These are phyloP conservation scores for Ophiorrhiza pumila DNA, from an alignment of 257 asterid species.

Conservation along the genomic window DNA sequence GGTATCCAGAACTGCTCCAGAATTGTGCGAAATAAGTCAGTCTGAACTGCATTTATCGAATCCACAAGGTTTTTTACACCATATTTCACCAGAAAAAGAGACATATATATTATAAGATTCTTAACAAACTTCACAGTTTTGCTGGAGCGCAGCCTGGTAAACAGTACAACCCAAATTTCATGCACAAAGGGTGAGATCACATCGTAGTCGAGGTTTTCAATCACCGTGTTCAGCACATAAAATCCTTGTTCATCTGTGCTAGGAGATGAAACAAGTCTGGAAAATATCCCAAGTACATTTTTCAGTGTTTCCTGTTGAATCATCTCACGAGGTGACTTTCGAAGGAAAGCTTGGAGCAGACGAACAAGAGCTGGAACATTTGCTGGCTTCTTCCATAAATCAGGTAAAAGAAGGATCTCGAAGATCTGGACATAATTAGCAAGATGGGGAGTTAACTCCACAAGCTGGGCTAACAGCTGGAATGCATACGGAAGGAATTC, in stretches of 20 bases:
- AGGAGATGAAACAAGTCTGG: constrained; percentile 55
- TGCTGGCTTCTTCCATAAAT: constrained; percentile 81
- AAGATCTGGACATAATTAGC: constrained; percentile 72
- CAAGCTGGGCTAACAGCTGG: constrained; percentile 92
- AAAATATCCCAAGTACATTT: constrained; percentile 73
- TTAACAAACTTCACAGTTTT: constrained; percentile 61
- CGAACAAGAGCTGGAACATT: constrained; percentile 90
- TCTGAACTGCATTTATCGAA: constrained; percentile 76
- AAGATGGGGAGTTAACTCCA: constrained; percentile 74
- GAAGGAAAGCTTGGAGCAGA: constrained; percentile 90
- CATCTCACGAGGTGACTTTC: constrained; percentile 78
- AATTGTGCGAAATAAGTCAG: constrained; percentile 51
- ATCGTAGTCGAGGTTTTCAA: constrained; percentile 78
- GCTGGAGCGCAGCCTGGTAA: constrained; percentile 57
- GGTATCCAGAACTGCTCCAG: constrained; percentile 86
- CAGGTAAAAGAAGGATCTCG: constrained; percentile 69
- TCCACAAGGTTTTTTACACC: constrained; percentile 64
- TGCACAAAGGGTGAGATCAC: constrained; percentile 51
- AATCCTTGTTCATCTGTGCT: constrained; percentile 87
- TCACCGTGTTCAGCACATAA: constrained; percentile 89
- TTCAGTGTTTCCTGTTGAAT: constrained; percentile 72
- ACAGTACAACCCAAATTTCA: constrained; percentile 78
- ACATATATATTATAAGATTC: constrained; percentile 78
- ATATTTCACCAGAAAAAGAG: constrained; percentile 79
- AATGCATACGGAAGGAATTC: constrained; percentile 94